Base-by-base conservation (phyloP, 805 yeast species). In the Jamesozyma spencerorum region DNA sequence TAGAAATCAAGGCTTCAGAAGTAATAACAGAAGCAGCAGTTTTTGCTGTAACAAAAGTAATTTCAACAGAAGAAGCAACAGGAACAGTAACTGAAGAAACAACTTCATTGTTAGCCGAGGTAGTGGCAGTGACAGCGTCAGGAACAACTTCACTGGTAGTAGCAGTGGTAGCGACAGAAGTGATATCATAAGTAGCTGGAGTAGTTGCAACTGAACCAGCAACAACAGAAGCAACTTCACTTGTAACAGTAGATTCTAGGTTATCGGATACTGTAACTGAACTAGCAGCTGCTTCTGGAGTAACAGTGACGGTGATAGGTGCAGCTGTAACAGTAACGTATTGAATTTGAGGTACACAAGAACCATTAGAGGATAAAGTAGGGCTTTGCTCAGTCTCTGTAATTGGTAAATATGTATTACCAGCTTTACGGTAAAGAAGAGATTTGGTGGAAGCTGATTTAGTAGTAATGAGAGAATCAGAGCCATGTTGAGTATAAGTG, bases 241-340 rank as follows among this genome's bases (percentile, higher is more conserved):
- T 34, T 37, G 33, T 18, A 22, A 5, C 31, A 24, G 26, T 5
- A 24, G 22, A 13, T 22, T 29, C 26, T 22, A 7, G 26, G 10
- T 22, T 22, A 22, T 22, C 26, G 14, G 54, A 47, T n/a, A 50
- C 51, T 26, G 57, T 54, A 17, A 54, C 54, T 22, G 31, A 49
- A 18, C 33, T 24, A 18, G 42, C 38, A 22, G 27, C 38, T 36
- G 42, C 35, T 10, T 28, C 35, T n/a, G 38, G 43, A n/a, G 47
- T 43, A 14, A 36, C 34, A 18, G 47, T 46, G 6, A 47, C 40
- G 3, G 54, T 47, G 5, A 42, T 40, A 10, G 58, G 44, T 15
- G 38, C 45, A 18, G 51, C 44, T 5, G 57, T 50, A 8, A 53
- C 53, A 17, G 59, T 54, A 12, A 53, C 52, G 18, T 39, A 43